Evolutionary conservation across 2,329 filamentous ascomycete species (phyloP).

Genomic region (Xylogone sp.): DNA sequence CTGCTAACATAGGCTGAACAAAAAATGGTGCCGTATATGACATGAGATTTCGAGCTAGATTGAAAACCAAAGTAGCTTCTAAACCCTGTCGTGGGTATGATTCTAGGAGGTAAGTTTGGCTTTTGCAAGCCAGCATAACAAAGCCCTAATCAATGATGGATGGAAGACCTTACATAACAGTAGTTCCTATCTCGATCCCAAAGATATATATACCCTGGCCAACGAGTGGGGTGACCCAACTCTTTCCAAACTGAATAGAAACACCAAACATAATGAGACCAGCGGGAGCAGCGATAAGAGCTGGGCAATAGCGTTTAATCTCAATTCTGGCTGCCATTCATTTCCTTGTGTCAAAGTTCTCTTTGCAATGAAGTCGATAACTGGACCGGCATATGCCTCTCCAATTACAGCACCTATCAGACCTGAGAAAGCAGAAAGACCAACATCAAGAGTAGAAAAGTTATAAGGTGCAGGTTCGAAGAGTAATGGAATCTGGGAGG

Average conservation of each 20-base stretch:
- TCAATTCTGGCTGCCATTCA: conserved; percentile 5
- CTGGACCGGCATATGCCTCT: conserved; percentile 6
- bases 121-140: not conserved
- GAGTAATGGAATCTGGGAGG: conserved; percentile 5
- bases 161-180: conserved; percentile 4
- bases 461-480: conserved; percentile 4
- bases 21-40: conserved; percentile 8
- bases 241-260: conserved; percentile 5
- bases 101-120: conserved; percentile 8
- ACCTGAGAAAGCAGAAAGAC: conserved; percentile 7
- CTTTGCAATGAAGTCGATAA: conserved; percentile 6
- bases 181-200: conserved; percentile 9
- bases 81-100: conserved; percentile 6
- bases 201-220: conserved; percentile 9
- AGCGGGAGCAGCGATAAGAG: conserved; percentile 22
- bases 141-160: not conserved
- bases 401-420: conserved; percentile 8
- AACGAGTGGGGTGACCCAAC: conserved; percentile 4
- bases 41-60: conserved; percentile 5
- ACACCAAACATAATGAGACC: conserved; percentile 22
- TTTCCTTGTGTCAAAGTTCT: not conserved
- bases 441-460: conserved; percentile 3
- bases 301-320: conserved; percentile 25
- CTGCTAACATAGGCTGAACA: not conserved
- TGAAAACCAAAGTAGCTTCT: conserved; percentile 8